phyloP scores from a whole-genome alignment of 75 land plant genomes.

The Cunninghamia lanceolata region DNA sequence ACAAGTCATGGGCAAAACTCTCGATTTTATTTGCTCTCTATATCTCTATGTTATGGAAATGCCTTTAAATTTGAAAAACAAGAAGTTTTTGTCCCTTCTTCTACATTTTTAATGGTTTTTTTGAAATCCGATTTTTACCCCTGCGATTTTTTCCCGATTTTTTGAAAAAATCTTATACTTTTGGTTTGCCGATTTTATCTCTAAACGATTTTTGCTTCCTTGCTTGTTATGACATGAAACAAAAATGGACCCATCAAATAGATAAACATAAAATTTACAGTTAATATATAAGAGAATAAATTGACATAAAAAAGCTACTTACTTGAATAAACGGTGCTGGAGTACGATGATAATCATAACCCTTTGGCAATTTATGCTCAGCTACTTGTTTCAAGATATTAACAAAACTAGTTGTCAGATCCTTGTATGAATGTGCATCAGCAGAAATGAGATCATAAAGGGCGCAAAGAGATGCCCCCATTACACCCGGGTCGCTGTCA shows the following conservation, averaged over 20 bases:
- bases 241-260: not conserved
- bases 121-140: no score
- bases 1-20: no score
- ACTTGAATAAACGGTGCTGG: conserved; percentile 99
- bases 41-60: no score
- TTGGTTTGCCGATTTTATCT: no score
- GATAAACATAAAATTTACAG: not conserved
- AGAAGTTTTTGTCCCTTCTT: no score
- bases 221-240: not conserved
- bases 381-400: conserved; percentile 95
- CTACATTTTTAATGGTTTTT: no score
- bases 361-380: conserved; percentile 83
- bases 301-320: conserved; percentile 5
- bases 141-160: no score
- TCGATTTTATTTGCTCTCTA: no score
- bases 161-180: no score
- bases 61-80: no score
- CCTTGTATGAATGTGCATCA: conserved; percentile 72
- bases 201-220: no score
- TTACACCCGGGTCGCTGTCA: conserved; percentile 97
- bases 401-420: conserved; percentile 77
- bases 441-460: conserved; percentile 74
- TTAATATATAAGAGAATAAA: not conserved
- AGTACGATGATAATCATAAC: conserved; percentile 92
- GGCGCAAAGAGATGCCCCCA: conserved; percentile 94